These are phyloP conservation scores for Arthrobotrys pseudoclavata DNA, from an alignment of 2,329 filamentous ascomycete species.

Conservation along the genomic window DNA sequence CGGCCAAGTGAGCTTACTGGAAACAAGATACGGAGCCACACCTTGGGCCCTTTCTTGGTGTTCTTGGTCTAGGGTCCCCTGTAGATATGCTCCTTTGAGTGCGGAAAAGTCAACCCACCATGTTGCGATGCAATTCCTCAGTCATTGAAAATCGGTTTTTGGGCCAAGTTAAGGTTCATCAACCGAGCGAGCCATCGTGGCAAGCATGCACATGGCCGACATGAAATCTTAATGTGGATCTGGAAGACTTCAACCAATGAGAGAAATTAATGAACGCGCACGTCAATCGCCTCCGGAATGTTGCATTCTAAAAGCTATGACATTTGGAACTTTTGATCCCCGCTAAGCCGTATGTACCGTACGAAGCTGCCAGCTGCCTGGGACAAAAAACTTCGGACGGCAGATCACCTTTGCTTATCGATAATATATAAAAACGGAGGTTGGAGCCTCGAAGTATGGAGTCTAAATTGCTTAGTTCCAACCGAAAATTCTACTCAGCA, in stretches of 20 bases:
- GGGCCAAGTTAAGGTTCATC: slow-evolving; percentile 29
- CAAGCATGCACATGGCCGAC: slow-evolving; percentile 21
- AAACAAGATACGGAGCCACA: slow-evolving; percentile 32
- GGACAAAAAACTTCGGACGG: slow-evolving; percentile 6
- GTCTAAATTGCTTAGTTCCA: slow-evolving; percentile 10
- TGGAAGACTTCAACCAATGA: slow-evolving; percentile 27
- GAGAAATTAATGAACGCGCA: slow-evolving; percentile 17
- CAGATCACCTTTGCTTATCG: slow-evolving; percentile 17
- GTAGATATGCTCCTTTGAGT: slow-evolving; percentile 17
- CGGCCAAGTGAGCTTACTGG: slow-evolving; percentile 48
- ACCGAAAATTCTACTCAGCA: slow-evolving; percentile 12
- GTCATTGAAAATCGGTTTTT: not conserved
- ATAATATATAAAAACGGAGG: slow-evolving; percentile 19
- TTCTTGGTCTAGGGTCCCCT: slow-evolving; percentile 38
- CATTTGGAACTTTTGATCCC: not conserved
- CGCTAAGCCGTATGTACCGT: not conserved
- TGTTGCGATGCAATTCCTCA: slow-evolving; percentile 19
- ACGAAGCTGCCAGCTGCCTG: slow-evolving; percentile 5
- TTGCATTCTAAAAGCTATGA: slow-evolving; percentile 30
- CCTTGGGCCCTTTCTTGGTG: slow-evolving; percentile 18
- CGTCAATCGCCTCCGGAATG: slow-evolving; percentile 42
- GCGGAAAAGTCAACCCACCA: slow-evolving; percentile 27
- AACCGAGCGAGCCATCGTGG: slow-evolving; percentile 27
- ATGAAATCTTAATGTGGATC: slow-evolving; percentile 15
- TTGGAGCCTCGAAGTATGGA: slow-evolving; percentile 4